These are phyloP conservation scores for Lagenidium sp. DNA, from an alignment of 352 stramenopile genomes.

Conservation along the genomic window DNA sequence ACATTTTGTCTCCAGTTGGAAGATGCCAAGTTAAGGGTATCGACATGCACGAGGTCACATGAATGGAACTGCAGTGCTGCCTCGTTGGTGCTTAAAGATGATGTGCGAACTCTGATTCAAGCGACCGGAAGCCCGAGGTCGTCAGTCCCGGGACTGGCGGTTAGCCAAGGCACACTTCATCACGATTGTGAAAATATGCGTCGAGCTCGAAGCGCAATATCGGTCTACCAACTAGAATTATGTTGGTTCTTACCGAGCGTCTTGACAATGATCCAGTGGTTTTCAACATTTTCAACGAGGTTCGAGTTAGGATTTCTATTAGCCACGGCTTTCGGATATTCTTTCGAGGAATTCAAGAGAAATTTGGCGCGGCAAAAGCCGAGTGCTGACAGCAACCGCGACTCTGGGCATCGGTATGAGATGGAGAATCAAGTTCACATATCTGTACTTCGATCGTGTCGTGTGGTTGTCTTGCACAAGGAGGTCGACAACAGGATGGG, in stretches of 20 bases:
- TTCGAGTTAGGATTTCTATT: constrained; percentile 59
- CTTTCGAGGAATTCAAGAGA: constrained; percentile 31
- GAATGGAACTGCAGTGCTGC: constrained; percentile 6
- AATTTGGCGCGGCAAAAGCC: constrained; percentile 46
- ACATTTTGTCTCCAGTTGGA: no score
- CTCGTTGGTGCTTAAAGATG: constrained; percentile 21
- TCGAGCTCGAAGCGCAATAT: not conserved
- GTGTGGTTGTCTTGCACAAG: constrained; percentile 16
- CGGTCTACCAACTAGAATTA: constrained; percentile 24
- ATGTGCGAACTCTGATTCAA: constrained; percentile 21
- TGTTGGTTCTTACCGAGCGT: constrained; percentile 42
- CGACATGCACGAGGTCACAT: constrained; percentile 4
- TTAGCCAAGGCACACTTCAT: no score
- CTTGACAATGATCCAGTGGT: not conserved
- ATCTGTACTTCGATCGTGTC: constrained; percentile 10
- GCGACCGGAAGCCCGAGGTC: constrained; percentile 25
- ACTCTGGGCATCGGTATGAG: no score
- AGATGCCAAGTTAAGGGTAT: not conserved
- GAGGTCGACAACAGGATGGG: constrained; percentile 6
- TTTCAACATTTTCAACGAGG: constrained; percentile 14
- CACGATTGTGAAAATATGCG: no score
- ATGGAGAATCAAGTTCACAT: no score
- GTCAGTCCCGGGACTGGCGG: constrained; percentile 27
- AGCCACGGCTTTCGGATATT: constrained; percentile 55
- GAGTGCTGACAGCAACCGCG: no score